These are phyloP conservation scores for Sphaerulina vaccinii DNA, from an alignment of 2,329 filamentous ascomycete species.

Conservation along the genomic window DNA sequence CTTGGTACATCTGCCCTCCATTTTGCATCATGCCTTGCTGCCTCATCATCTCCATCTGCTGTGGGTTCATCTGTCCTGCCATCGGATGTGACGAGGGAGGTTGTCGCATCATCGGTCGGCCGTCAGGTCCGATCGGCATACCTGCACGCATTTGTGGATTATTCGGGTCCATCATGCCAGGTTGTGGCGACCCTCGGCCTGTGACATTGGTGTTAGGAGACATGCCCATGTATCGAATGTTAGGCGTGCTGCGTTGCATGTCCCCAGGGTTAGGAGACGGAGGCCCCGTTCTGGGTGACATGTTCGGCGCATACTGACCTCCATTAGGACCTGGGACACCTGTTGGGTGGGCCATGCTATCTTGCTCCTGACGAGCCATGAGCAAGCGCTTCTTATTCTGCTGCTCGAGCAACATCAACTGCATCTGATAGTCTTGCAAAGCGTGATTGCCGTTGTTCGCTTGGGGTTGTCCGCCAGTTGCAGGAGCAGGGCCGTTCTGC, in stretches of 20 bases:
- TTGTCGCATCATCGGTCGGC: conserved; percentile 28
- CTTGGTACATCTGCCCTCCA: conserved; percentile 32
- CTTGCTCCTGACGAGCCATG: conserved; percentile 80
- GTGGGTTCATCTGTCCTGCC: conserved; percentile 52
- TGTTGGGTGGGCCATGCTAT: conserved; percentile 58
- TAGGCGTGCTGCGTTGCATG: conserved; percentile 70
- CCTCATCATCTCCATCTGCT: conserved; percentile 46
- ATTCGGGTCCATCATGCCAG: conserved; percentile 56
- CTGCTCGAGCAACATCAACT: conserved; percentile 81
- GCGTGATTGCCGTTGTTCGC: conserved; percentile 69
- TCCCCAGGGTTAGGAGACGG: conserved; percentile 71
- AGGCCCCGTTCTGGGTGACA: conserved; percentile 65
- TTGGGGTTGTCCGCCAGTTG: conserved; percentile 33
- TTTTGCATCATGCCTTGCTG: conserved; percentile 33
- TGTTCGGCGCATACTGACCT: conserved; percentile 51
- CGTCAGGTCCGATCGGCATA: conserved; percentile 25
- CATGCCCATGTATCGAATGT: conserved; percentile 66
- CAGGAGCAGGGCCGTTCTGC: conserved; percentile 28
- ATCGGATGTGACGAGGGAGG: conserved; percentile 65
- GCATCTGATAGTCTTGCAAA: conserved; percentile 85
- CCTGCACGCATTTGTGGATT: conserved; percentile 26
- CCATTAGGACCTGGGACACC: conserved; percentile 43
- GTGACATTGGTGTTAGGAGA: conserved; percentile 69
- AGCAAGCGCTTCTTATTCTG: conserved; percentile 83
- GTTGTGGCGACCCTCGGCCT: conserved; percentile 60